phyloP scores from a whole-genome alignment of 495 filamentous ascomycete genomes.

The Tuber aestivum region DNA sequence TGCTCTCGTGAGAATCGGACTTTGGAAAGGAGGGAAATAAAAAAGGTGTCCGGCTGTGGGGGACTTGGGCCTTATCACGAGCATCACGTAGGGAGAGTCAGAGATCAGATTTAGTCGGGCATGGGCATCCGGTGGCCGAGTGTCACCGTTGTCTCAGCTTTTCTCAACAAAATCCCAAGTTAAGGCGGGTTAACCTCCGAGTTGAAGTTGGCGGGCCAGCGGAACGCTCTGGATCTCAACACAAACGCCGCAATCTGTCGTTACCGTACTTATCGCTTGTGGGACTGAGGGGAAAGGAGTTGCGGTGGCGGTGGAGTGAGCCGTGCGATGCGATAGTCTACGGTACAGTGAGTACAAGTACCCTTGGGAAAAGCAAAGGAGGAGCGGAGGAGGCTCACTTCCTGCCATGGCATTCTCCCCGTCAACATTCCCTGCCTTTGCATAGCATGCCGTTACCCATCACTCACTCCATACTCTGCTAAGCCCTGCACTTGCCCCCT shows the following conservation, averaged over 20 bases:
- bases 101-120: not conserved
- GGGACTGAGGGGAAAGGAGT: not conserved
- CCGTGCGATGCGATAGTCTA: not conserved
- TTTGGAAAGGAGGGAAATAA: too few relatives aligned
- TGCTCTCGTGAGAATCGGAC: too few relatives aligned
- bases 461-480: not conserved
- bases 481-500: conserved; percentile 3
- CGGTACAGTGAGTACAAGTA: too few relatives aligned
- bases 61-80: not conserved
- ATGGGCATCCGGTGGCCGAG: not conserved
- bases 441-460: not conserved
- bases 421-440: not conserved
- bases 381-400: not conserved
- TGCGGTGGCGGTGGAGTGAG: not conserved
- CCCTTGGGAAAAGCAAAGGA: not conserved
- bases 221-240: not conserved
- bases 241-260: not conserved
- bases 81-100: not conserved
- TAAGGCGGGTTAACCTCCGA: not conserved
- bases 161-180: not conserved
- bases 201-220: not conserved
- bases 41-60: not conserved
- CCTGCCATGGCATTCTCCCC: not conserved
- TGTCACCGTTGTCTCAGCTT: not conserved
- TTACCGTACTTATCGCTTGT: not conserved